Percentiles rank a stretch among this genome's conserved stretches.
Conservation (phyloP, 2,329 filamentous ascomycete species). For the Clarireedia hainanense region DNA sequence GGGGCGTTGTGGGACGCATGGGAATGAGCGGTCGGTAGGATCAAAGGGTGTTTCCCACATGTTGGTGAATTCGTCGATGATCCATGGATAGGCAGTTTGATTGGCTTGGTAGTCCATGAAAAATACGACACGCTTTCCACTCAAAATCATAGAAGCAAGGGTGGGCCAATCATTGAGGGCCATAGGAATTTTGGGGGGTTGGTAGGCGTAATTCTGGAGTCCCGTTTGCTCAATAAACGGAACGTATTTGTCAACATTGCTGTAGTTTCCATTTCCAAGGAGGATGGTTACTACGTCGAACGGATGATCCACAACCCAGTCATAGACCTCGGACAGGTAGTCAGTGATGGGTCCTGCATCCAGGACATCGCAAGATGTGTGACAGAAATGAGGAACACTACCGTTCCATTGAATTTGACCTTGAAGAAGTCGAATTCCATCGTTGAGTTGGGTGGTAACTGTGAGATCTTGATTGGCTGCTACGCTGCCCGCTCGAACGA, state of each 20-base stretch:
- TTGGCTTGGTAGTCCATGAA: slow-evolving; percentile 80
- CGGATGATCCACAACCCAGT: slow-evolving; percentile 69
- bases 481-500: slow-evolving; percentile 60
- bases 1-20: slow-evolving; percentile 71
- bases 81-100: slow-evolving; percentile 70
- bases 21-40: slow-evolving; percentile 52
- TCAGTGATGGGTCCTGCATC: slow-evolving; percentile 70
- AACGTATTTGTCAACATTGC: slow-evolving; percentile 54
- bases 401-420: slow-evolving; percentile 57
- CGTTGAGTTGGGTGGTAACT: slow-evolving; percentile 66
- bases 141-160: slow-evolving; percentile 66
- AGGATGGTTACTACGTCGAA: slow-evolving; percentile 85
- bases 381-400: slow-evolving; percentile 66
- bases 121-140: slow-evolving; percentile 63
- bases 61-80: slow-evolving; percentile 80
- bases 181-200: slow-evolving; percentile 64
- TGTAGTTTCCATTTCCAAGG: slow-evolving; percentile 75
- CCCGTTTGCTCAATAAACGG: slow-evolving; percentile 64
- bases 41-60: slow-evolving; percentile 84
- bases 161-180: slow-evolving; percentile 73
- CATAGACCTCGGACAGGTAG: slow-evolving; percentile 60
- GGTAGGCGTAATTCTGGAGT: slow-evolving; percentile 65
- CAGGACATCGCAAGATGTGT: slow-evolving; percentile 74
- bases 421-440: slow-evolving; percentile 61
- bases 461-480: slow-evolving; percentile 66